phyloP scores from a whole-genome alignment of 2,329 filamentous ascomycete genomes.

The Helotiales sp. region DNA sequence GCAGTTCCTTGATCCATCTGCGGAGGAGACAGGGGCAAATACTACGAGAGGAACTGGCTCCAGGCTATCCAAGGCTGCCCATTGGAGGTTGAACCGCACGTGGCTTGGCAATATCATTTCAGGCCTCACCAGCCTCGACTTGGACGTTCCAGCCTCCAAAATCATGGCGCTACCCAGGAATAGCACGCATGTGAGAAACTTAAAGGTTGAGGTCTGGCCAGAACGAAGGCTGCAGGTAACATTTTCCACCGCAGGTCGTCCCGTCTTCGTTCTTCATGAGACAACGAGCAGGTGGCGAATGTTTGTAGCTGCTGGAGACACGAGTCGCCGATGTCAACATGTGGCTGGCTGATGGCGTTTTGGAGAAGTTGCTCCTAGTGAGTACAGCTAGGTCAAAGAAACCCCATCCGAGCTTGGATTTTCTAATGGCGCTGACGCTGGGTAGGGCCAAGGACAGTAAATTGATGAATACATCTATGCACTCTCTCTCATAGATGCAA shows the following conservation, averaged over 20 bases:
- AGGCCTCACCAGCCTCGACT: neutral
- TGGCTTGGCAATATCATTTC: neutral
- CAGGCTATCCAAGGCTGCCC: neutral
- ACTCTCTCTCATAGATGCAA: neutral
- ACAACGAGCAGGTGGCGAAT: neutral
- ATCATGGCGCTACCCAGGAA: conserved; percentile 1
- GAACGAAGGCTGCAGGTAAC: neutral
- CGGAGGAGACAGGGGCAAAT: neutral
- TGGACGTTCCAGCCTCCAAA: neutral
- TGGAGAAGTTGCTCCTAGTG: too few relatives aligned
- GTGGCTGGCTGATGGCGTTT: conserved; percentile 4
- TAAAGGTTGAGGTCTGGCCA: neutral
- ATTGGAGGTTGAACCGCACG: neutral
- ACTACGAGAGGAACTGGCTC: neutral
- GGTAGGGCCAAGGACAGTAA: too few relatives aligned
- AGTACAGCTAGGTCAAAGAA: neutral
- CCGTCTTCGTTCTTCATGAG: neutral
- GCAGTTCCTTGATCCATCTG: neutral
- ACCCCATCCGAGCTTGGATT: neutral
- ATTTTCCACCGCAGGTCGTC: neutral
- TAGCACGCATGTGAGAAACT: neutral
- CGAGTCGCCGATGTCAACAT: neutral
- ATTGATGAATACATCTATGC: neutral
- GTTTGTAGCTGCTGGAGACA: neutral
- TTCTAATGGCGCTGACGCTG: neutral